Base-by-base conservation (phyloP, 108 stramenopile species). In the Nitzschia sp. region DNA sequence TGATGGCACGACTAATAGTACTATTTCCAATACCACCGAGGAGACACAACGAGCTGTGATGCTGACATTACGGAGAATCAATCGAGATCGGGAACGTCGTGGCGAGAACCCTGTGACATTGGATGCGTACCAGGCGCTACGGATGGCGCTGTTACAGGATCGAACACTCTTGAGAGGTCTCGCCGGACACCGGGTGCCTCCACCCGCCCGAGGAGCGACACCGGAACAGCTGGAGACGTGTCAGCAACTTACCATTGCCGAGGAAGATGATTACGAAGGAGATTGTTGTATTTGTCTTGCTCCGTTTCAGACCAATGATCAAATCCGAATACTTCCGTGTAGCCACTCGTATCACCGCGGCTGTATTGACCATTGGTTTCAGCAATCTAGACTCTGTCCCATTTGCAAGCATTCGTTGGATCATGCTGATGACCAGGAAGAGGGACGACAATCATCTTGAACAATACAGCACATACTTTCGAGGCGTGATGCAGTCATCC, bases 291-390 rank as follows among this genome's bases (percentile, higher is more conserved):
- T 73, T 48, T 73, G 72, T 52, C 29, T 73, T 23, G 62, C 63
- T 23, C 5, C 35, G 1, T 63, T 46, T 34, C 32, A 61, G 30
- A 16, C 28, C 22, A 41, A 57, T 8, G 52, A 56, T 36, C 41
- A 3, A 9, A 9, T 47, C 2, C 55, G 72, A 66, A 30, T 47
- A 11, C 33, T 73, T 17, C 72, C 72, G 11, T 73, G 72, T 28
- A 17, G 34, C 6, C 72, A 73, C 35, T n/a, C 34, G 0, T 73
- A 45, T 45, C 72, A 73, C 47, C 33, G 16, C 4, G 54, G 38
- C 1, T 73, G 72, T 31, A 73, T 73, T 45, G 72, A 73, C 45
- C 45, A 27, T n/a, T 73, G 72, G 72, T 27, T 73, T 2, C 26
- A 34, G 25, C 61, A 65, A 56, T 73, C 72, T 31, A 66, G 31